These are phyloP conservation scores for Prunus yedoensis DNA, from an alignment of 331 rosid species.

Conservation along the genomic window DNA sequence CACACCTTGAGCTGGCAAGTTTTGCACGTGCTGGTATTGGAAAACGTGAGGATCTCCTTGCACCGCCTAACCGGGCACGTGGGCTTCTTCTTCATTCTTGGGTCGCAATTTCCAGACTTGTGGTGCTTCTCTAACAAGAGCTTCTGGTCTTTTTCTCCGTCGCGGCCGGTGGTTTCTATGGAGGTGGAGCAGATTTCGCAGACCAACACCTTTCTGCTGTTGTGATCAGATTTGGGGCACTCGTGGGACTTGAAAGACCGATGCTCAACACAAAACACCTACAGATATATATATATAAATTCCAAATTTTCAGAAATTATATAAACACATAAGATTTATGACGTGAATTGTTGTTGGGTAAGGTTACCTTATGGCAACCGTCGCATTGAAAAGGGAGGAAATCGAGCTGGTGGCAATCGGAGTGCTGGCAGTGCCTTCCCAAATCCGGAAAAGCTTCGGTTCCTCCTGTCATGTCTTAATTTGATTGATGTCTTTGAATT, in stretches of 20 bases:
- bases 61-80: slow-evolving; percentile 71
- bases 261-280: slow-evolving; percentile 83
- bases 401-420: slow-evolving; percentile 76
- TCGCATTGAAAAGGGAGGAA: slow-evolving; percentile 85
- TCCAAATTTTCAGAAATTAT: too few relatives aligned
- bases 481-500: not conserved
- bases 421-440: slow-evolving; percentile 73
- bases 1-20: slow-evolving; percentile 71
- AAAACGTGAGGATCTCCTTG: slow-evolving; percentile 68
- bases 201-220: slow-evolving; percentile 76
- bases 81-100: slow-evolving; percentile 72
- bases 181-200: slow-evolving; percentile 74
- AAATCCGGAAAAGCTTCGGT: slow-evolving; percentile 92
- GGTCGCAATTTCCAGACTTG: slow-evolving; percentile 69
- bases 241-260: slow-evolving; percentile 69
- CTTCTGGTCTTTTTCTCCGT: slow-evolving; percentile 38
- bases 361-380: slow-evolving; percentile 51
- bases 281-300: not conserved
- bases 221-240: slow-evolving; percentile 68
- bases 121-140: slow-evolving; percentile 49
- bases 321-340: too few relatives aligned
- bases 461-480: slow-evolving; percentile 61
- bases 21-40: slow-evolving; percentile 68
- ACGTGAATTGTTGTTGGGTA: not conserved
- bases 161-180: slow-evolving; percentile 60